Evolutionary conservation across 345 rosid species (phyloP), one percentile per base, ranked within the genome.

Genomic region (Brassica incana): DNA sequence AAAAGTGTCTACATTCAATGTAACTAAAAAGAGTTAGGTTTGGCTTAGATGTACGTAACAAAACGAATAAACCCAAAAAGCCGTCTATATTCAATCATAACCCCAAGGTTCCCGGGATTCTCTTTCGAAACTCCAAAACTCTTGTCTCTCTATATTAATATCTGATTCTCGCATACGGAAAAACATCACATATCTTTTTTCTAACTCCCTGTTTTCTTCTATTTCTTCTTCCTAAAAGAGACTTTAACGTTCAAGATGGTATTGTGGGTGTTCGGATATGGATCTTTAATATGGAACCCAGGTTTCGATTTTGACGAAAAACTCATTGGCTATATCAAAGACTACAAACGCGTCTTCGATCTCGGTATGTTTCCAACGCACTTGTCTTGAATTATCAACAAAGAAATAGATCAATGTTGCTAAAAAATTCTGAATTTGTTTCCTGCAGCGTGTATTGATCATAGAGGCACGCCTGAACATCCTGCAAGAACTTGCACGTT

Each of bases 271-370:
- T 95, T 95, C 71, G 99, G 99, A 75, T 95, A 95, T 79, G 97
- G 99, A 8, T 95, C 99, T 59, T 74, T 95, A 79, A 90, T 90
- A 36, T 95, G 99, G 99, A 95, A 93, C 90, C 97, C 99, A 0
- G 97, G 99, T 48, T 95, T 95, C 69, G 88, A 90, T 2, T 95
- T 78, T 64, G 99, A 95, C 62, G 98, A 91, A 71, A 93, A 90
- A 70, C 8, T 87, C 54, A 81, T 85, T 16, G 99, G 99, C 64
- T 90, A 64, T 74, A 86, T 93, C 84, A 95, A 89, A 88, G 85
- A 88, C 50, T 89, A 91, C 76, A 86, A 82, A 88, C 98, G 99
- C 63, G 98, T 91, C 2, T 95, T 95, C 71, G 97, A 95, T 83
- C 93, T 95, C 10, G 99, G 98, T 95, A 78, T 3, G 48, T 1